phyloP scores from a whole-genome alignment of 169 alveolate genomes.

The Plasmodium ovale region DNA sequence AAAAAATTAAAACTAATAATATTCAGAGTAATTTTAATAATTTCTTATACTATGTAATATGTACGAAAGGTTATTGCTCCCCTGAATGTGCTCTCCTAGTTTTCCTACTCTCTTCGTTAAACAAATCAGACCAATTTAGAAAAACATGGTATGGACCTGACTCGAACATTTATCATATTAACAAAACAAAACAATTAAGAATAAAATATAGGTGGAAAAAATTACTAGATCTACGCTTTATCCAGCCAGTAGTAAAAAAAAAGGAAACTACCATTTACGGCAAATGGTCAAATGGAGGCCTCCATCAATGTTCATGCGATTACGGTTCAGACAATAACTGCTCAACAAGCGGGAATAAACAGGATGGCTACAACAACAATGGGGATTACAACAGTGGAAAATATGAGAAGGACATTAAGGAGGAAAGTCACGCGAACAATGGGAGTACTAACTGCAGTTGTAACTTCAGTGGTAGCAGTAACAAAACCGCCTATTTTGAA shows the following conservation, averaged over 20 bases:
- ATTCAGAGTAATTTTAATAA: slow-evolving; percentile 36
- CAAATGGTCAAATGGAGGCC: not conserved
- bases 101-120: slow-evolving; percentile 78
- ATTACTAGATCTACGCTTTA: slow-evolving; percentile 69
- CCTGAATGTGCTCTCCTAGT: slow-evolving; percentile 85
- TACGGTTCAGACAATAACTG: not conserved
- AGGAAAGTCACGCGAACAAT: not conserved
- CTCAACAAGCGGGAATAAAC: not conserved
- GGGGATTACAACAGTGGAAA: not conserved
- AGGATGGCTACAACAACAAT: not conserved
- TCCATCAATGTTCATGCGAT: not conserved
- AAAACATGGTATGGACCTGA: slow-evolving; percentile 80
- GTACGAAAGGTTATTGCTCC: slow-evolving; percentile 84
- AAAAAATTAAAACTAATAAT: slow-evolving; percentile 63
- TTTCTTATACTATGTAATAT: slow-evolving; percentile 77
- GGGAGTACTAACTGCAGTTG: not conserved
- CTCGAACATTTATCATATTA: slow-evolving; percentile 62
- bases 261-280: slow-evolving; percentile 2
- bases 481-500: not conserved
- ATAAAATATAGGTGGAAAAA: slow-evolving; percentile 78
- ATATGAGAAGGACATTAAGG: not conserved
- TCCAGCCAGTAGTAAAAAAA: slow-evolving; percentile 52
- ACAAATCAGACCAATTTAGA: slow-evolving; percentile 79
- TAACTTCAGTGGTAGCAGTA: not conserved
- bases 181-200: slow-evolving; percentile 74